A percentile compares a stretch with the other conserved stretches of the same genome.
Evolutionary conservation across 139 green algal species (phyloP).

Genomic region (Tetradesmus obliquus): DNA sequence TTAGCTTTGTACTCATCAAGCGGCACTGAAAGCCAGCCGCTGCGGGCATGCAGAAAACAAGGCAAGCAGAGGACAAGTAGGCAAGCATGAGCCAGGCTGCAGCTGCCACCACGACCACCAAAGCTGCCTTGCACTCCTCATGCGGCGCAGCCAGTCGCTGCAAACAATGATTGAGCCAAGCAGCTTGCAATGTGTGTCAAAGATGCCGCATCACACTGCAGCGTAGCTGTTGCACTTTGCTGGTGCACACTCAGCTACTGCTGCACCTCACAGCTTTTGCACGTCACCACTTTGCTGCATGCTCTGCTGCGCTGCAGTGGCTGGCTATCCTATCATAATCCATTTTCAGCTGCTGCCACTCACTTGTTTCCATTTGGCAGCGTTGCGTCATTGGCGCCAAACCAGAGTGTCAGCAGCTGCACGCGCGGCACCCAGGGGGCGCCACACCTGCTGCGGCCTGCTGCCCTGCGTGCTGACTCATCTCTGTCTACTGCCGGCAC

Average conservation of each 20-base stretch:
- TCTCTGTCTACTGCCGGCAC: background rate
- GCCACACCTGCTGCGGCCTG: background rate
- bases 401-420: constrained; percentile 82
- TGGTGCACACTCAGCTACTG: too few species aligned
- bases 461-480: background rate
- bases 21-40: constrained; percentile 86
- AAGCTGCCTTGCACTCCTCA: too few species aligned
- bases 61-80: background rate
- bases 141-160: too few species aligned
- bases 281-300: too few species aligned
- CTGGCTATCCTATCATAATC: background rate
- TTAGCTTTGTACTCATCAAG: constrained; percentile 77
- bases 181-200: background rate
- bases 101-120: background rate
- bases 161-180: too few species aligned
- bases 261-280: too few species aligned
- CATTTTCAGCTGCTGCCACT: background rate
- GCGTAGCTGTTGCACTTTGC: too few species aligned
- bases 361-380: constrained; percentile 61
- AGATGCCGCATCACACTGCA: too few species aligned
- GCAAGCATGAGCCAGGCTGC: too few species aligned
- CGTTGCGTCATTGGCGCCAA: constrained; percentile 94
- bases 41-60: background rate
- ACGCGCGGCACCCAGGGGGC: background rate
- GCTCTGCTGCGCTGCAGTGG: background rate